Evolutionary conservation across 345 rosid species (phyloP).

Genomic region (Durio zibethinus): DNA sequence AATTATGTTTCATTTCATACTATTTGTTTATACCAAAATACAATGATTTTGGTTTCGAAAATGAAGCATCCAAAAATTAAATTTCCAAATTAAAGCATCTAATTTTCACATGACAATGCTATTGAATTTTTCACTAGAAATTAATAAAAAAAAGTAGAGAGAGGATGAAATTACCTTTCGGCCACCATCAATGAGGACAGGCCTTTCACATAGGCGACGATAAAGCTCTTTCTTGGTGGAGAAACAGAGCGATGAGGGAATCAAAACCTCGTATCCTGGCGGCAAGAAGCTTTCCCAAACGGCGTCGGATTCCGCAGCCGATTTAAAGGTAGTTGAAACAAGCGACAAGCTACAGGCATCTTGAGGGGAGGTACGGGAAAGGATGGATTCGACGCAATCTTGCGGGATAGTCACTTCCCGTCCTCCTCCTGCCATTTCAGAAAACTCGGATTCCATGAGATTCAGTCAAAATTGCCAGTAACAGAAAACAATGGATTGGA

Average conservation of each 20-base stretch:
- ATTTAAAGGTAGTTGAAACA: constrained; percentile 44
- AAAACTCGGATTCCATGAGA: background rate
- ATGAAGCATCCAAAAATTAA: background rate
- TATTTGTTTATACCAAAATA: no score
- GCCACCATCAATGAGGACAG: constrained; percentile 53
- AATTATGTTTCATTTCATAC: no score
- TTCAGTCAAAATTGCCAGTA: background rate
- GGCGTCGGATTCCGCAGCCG: constrained; percentile 50
- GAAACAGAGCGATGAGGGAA: constrained; percentile 19
- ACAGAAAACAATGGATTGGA: background rate
- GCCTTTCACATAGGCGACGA: constrained; percentile 34
- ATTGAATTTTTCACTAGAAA: background rate
- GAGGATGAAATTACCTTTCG: constrained; percentile 40
- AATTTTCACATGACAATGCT: no score
- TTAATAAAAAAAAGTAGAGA: no score
- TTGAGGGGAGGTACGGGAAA: constrained; percentile 42
- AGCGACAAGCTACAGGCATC: constrained; percentile 45
- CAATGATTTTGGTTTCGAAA: background rate
- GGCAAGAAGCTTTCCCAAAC: constrained; percentile 68
- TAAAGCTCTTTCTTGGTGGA: constrained; percentile 49
- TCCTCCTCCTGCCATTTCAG: background rate
- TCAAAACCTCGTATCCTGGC: constrained; percentile 24
- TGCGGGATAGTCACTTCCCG: constrained; percentile 28
- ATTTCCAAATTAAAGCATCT: background rate
- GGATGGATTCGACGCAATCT: constrained; percentile 45